Conservation (phyloP, 805 yeast genomes). For the Wickerhamiella kurtzmanii region DNA sequence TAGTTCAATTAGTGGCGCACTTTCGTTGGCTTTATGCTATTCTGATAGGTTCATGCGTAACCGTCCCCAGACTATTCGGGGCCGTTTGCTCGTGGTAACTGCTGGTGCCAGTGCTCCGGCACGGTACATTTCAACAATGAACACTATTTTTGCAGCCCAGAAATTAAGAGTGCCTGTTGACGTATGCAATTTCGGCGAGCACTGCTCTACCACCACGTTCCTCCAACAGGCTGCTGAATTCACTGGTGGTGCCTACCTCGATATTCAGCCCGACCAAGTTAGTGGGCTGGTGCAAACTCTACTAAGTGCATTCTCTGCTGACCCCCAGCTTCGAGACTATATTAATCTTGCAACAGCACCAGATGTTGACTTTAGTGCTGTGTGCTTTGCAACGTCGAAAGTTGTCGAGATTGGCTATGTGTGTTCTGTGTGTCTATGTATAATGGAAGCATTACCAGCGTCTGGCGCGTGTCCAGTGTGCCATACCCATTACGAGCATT, state of each 20-base stretch:
- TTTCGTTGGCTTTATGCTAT: conserved; percentile 71
- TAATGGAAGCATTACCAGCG: conserved; percentile 36
- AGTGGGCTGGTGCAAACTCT: conserved; percentile 74
- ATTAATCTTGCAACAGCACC: conserved; percentile 71
- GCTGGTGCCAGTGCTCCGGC: conserved; percentile 63
- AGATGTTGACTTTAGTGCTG: conserved; percentile 85
- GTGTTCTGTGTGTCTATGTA: conserved; percentile 87
- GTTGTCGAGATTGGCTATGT: conserved; percentile 89
- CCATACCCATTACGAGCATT: conserved; percentile 41
- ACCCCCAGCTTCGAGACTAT: conserved; percentile 66
- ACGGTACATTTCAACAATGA: conserved; percentile 88
- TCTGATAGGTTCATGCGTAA: conserved; percentile 41
- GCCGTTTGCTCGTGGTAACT: conserved; percentile 51
- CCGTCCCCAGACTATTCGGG: conserved; percentile 35
- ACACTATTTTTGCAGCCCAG: conserved; percentile 89
- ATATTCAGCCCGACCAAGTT: conserved; percentile 42
- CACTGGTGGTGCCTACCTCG: conserved; percentile 76
- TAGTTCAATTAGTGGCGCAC: conserved; percentile 44
- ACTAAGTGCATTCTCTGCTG: conserved; percentile 68
- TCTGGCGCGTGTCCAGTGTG: conserved; percentile 74
- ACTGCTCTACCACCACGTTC: conserved; percentile 50
- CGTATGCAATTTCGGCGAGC: conserved; percentile 61
- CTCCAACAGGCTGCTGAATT: conserved; percentile 94
- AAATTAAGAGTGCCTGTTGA: conserved; percentile 75
- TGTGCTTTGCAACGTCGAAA: conserved; percentile 82